phyloP scores from a whole-genome alignment of 2,329 filamentous ascomycete genomes.

The Sporothrix brunneoviolacea region DNA sequence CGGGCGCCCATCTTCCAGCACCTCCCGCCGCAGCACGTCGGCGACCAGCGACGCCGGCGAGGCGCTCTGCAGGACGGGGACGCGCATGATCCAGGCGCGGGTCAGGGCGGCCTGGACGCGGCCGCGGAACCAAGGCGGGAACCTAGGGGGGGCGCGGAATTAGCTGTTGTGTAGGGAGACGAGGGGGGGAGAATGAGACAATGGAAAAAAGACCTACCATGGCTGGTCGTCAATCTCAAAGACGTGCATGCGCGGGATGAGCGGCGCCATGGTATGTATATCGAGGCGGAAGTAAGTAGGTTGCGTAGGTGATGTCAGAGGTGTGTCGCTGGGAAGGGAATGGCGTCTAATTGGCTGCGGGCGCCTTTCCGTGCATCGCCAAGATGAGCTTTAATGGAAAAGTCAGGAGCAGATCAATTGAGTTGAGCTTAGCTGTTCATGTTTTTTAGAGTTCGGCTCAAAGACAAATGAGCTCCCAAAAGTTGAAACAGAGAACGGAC shows the following conservation, averaged over 20 bases:
- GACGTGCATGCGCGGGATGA: conserved; percentile 50
- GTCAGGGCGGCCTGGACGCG: conserved; percentile 60
- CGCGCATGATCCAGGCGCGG: conserved; percentile 53
- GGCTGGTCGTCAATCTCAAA: conserved; percentile 62
- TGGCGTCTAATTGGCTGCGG: no score
- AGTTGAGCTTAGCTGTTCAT: no score
- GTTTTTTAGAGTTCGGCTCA: not conserved
- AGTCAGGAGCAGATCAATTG: not conserved
- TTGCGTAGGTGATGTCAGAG: no score
- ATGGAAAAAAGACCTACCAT: conserved; percentile 46
- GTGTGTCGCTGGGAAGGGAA: no score
- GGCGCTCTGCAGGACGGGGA: conserved; percentile 50
- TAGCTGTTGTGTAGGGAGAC: not conserved
- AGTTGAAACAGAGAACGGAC: conserved; percentile 5
- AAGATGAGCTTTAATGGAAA: not conserved
- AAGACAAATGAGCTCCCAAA: not conserved
- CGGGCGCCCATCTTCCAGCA: conserved; percentile 7
- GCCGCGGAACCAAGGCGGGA: conserved; percentile 57
- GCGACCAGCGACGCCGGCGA: conserved; percentile 58
- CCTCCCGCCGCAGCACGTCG: conserved; percentile 36
- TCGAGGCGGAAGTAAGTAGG: no score
- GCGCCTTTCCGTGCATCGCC: not conserved
- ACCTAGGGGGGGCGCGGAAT: conserved; percentile 38
- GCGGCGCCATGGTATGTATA: conserved; percentile 18
- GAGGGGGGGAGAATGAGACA: not conserved